Evolutionary conservation across 768 basidiomycete species (phyloP), one percentile per base, ranked within the genome.

Genomic region (Coprinopsis marcescibilis): DNA sequence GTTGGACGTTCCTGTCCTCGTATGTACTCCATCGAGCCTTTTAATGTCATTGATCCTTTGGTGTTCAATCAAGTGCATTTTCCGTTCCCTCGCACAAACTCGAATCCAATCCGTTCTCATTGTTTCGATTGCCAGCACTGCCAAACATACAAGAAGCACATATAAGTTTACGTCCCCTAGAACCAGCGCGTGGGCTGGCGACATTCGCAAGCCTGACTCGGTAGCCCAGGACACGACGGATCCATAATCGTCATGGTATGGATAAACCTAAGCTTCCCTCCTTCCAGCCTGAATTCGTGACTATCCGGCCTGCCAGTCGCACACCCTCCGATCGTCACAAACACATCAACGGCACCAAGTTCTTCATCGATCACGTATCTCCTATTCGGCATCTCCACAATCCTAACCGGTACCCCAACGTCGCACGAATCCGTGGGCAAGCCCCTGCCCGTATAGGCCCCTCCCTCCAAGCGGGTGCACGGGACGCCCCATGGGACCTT

Each of bases 211-310:
- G 48, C 48, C 33, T 49, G 42, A 38, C 48, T 49, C 25, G 48
- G 48, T 8, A 49, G 20, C 1, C 48, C 48, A 12, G 19, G 19
- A 26, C 48, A 49, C 17, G 5, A 32, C 3, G 48, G 48, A 15
- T 49, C 35, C 48, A 49, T 49, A 6, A 49, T 43, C 8, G 48
- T 49, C 20, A 49, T 43, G 2, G 48, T 49, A 38, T 49, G 48
- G 8, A 49, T 49, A 12, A 37, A 49, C 19, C 48, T 20, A 20
- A 49, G 23, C 42, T 44, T 49, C 36, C 48, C 48, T n/a, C 26
- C 41, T 27, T 49, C 48, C 35, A 49, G 21, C 26, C 48, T 36
- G 32, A 44, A 49, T 23, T 49, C 42, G 30, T 49, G 48, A 38
- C 48, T 49, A 35, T 49, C 48, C 15, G 48, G 48, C 32, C 48